These are phyloP conservation scores for Gossypium schwendimanii DNA, from an alignment of 441 rosid genomes.

Conservation along the genomic window DNA sequence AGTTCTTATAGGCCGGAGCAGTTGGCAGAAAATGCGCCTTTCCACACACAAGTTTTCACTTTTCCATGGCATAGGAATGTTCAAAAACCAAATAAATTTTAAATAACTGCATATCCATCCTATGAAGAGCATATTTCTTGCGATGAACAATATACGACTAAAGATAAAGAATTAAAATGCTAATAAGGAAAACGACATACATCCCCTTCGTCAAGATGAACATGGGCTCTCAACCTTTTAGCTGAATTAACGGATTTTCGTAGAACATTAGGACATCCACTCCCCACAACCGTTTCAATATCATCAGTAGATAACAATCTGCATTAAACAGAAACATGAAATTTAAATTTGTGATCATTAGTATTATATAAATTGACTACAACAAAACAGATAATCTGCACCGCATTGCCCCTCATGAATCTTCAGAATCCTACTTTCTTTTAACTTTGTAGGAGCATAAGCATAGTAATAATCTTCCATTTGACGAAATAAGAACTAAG, in stretches of 20 bases:
- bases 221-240: constrained; percentile 72
- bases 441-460: neutral
- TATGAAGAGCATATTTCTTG: neutral
- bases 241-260: constrained; percentile 75
- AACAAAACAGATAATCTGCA: neutral
- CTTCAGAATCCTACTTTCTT: neutral
- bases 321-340: constrained; percentile 21
- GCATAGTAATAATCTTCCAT: neutral
- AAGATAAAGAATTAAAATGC: neutral
- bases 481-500: neutral
- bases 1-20: neutral
- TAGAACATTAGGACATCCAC: constrained; percentile 79
- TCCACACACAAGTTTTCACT: neutral
- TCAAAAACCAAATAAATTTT: constrained; percentile 4
- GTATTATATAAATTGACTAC: neutral
- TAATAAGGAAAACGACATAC: constrained; percentile 34
- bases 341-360: neutral
- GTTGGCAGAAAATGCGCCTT: neutral
- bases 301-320: constrained; percentile 57
- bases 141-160: neutral
- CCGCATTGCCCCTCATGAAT: neutral
- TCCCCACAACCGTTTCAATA: constrained; percentile 56
- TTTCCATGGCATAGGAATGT: neutral
- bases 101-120: neutral
- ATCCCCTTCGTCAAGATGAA: constrained; percentile 69